These are phyloP conservation scores for Yamadazyma sp. DNA, from an alignment of 1,139 yeast genomes.

Conservation along the genomic window DNA sequence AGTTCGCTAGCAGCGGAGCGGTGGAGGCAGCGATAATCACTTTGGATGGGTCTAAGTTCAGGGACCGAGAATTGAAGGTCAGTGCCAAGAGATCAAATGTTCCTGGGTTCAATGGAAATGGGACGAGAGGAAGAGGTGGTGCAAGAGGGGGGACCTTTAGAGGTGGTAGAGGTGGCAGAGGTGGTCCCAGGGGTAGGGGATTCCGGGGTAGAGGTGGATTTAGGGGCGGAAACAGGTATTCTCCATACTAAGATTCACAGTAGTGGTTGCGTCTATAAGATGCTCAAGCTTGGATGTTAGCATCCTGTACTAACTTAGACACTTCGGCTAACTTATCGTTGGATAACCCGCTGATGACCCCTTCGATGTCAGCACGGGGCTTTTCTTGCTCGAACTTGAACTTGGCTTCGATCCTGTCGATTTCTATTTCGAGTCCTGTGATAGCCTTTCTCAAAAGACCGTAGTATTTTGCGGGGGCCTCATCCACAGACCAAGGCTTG, in stretches of 20 bases:
- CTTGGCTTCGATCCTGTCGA: constrained; percentile 52
- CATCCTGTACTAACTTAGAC: constrained; percentile 22
- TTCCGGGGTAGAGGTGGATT: constrained; percentile 1
- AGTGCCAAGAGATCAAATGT: constrained; percentile 76
- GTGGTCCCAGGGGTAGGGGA: constrained; percentile 10
- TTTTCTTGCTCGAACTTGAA: constrained; percentile 62
- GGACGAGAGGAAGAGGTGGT: constrained; percentile 6
- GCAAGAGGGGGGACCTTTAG: constrained; percentile 1
- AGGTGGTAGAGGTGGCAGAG: constrained; percentile 17
- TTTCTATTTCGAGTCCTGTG: constrained; percentile 58
- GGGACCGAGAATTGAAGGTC: constrained; percentile 71
- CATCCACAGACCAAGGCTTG: constrained; percentile 55
- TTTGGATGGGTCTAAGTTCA: constrained; percentile 63
- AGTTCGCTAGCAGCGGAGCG: constrained; percentile 62
- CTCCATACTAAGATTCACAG: constrained; percentile 18
- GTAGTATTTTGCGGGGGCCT: constrained; percentile 57
- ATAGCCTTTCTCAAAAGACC: constrained; percentile 52
- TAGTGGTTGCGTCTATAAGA: too few relatives aligned
- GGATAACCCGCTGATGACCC: constrained; percentile 51
- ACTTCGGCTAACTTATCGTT: constrained; percentile 25
- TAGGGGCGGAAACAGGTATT: constrained; percentile 7
- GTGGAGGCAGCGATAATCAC: constrained; percentile 64
- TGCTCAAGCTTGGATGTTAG: constrained; percentile 12
- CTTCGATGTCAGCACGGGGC: constrained; percentile 45
- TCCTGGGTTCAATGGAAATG: constrained; percentile 41